Percentiles rank a stretch among this genome's conserved stretches.
Evolutionary conservation across 2,329 filamentous ascomycete species (phyloP).

Genomic region (Epichloe festucae): DNA sequence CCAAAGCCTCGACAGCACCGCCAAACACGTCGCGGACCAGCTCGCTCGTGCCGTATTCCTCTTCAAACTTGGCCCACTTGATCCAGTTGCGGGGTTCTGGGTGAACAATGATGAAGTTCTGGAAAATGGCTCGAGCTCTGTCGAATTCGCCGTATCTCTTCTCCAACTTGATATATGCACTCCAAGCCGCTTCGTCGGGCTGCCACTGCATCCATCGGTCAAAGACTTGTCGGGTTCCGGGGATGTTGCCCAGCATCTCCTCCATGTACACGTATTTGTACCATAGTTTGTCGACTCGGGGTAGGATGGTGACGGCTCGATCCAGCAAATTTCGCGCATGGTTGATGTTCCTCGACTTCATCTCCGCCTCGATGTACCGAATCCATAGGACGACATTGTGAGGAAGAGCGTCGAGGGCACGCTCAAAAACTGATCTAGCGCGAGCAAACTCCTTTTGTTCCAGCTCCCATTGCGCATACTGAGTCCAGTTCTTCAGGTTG

Average conservation of each 20-base stretch:
- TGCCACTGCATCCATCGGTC: conserved; percentile 99
- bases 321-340: conserved; percentile 91
- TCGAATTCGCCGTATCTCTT: conserved; percentile 91
- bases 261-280: conserved; percentile 99
- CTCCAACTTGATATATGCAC: conserved; percentile 91
- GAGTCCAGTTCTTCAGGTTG: conserved; percentile 98
- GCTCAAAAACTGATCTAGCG: conserved; percentile 85
- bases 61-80: conserved; percentile 96
- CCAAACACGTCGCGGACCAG: conserved; percentile 87
- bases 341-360: conserved; percentile 88
- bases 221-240: conserved; percentile 85
- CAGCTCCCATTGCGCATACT: conserved; percentile 93
- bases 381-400: conserved; percentile 84
- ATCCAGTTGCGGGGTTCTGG: conserved; percentile 96
- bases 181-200: conserved; percentile 91
- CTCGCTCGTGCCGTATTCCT: conserved; percentile 87
- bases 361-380: conserved; percentile 88
- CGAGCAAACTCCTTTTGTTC: conserved; percentile 92
- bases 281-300: conserved; percentile 91
- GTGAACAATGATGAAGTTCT: conserved; percentile 81
- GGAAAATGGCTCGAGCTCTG: conserved; percentile 77
- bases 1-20: conserved; percentile 72
- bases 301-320: conserved; percentile 82
- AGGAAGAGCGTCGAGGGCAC: conserved; percentile 81
- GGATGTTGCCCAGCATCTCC: conserved; percentile 89